Base-by-base conservation (phyloP, 495 filamentous ascomycete genomes). In the Tuber melanosporum region DNA sequence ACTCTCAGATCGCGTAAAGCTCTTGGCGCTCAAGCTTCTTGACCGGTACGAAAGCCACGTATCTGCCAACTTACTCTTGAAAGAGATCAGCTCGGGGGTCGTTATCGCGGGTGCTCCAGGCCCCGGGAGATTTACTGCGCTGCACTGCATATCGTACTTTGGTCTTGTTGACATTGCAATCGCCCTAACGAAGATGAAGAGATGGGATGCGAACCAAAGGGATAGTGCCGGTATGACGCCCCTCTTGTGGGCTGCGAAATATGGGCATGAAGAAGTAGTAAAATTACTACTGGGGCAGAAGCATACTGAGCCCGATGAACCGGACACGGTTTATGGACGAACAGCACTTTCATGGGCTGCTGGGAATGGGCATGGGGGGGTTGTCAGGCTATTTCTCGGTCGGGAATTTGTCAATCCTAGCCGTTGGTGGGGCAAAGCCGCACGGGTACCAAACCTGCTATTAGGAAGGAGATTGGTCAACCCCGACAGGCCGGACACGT, bases 251-350 rank as follows among this genome's bases (percentile, higher is more conserved):
- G 57, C 57, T 32, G 57, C 57, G 57, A 66, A n/a, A 66, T 66
- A 32, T 15, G 57, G 57, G 10, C 57, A 66, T 17, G 57, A n/a
- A 32, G 57, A 66, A 6, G 57, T 66, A 20, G 57, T 66, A 32
- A 66, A 66, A 66, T 66, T 66, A 15, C 26, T 66, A 32, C 26
- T 66, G 10, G 57, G 57, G 12, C 57, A 66, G 26, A 66, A 32
- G 12, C n/a, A 66, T 17, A 66, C 57, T 6, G 3, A 15, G 2
- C 57, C 57, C 26, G 57, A 66, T 17, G 57, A 66, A 2, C n/a
- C 57, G n/a, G 57, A 66, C 57, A 66, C 57, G n/a, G 57, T 66
- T 32, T 66, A 66, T 32, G 57, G 57, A 5, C n/a, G 57, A 66
- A 66, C 57, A 32, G 57, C 57, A 12, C 57, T 66, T 66, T 66